Evolutionary conservation across 805 yeast genomes (phyloP), one percentile per base, ranked within the genome.

Genomic region (Candida parachauliodes): DNA sequence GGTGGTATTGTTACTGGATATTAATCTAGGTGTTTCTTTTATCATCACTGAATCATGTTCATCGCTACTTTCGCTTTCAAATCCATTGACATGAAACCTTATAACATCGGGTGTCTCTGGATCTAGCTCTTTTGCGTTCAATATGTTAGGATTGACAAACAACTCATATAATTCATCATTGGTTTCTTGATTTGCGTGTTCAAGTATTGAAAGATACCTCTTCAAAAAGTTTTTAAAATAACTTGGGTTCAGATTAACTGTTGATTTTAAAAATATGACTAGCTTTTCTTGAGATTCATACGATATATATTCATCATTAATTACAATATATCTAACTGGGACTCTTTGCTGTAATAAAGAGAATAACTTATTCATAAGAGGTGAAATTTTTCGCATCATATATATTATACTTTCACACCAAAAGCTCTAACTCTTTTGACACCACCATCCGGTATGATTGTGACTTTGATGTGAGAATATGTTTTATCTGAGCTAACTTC

Each of bases 391-490:
- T 35, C 28, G 39, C 28, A 14, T 28, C 22, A 8, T 21, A 31
- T 17, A 11, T 11, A 18, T 24, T 34, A 34, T 12, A 48, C 60
- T 35, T 63, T 57, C 22, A 67, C 68, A 28, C 97, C 98, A 51
- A 77, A 76, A 19, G 89, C 93, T 47, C 95, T 76, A 26, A 91
- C 64, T 57, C 98, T 77, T 70, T 91, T 91, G 39, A 88, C 87
- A 43, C 98, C 98, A 34, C 98, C 98, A 56, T 91, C 98, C 16
- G 98, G 98, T 47, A 88, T 83, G 59, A 91, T 83, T 8, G 85
- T 78, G 48, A 91, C 59, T 51, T 80, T 78, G 21, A 88, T 85
- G 57, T 88, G 95, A 8, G 88, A 75, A 50, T 59, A 76, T 1
- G 60, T 52, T 24, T 59, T 50, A n/a, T 46, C 45, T 9, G 31